Base-by-base conservation (phyloP, 2,329 filamentous ascomycete genomes). In the Colletotrichum sp. region DNA sequence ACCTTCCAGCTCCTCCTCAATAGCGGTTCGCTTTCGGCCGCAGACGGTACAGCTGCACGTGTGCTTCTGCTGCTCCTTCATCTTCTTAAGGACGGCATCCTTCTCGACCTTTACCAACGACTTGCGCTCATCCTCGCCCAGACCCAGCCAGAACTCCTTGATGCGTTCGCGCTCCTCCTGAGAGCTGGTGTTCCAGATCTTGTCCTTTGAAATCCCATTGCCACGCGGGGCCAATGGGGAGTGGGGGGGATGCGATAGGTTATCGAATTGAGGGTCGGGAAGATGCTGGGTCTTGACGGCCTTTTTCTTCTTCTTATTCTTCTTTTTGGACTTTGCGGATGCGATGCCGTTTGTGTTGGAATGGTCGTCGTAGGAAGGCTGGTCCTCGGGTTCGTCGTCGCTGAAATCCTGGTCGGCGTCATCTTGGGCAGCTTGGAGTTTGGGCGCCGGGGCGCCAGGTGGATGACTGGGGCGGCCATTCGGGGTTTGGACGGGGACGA, bases 41-140 rank as follows among this genome's bases (percentile, higher is more conserved):
- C 97, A 99, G 55, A 99, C 96, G 6, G 96, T 98, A 85, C 97
- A 99, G 84, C 96, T 98, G 88, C 97, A 99, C 4, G 96, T 98
- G 84, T 98, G 96, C 86, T 98, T 98, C 85, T 99, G 97, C 85
- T 99, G 97, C 85, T 99, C 97, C 89, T 99, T 99, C 97, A 99
- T 99, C 89, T 99, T 99, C 82, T 95, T 96, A 72, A 99, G 87
- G 1, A 99, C 97, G 9, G 97, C 96, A 85, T 99, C 96, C 87
- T 99, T 99, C 86, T 99, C 97, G 34, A 99, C 96, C 86, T 98
- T 98, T 82, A 99, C 96, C 63, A 99, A 88, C 19, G 95, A 97
- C 83, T 98, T 97, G 80, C 97, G 94, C 84, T 98, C 96, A 48
- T 98, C 95, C 84, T 99, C 97, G 79, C 95, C 95, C 59, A 99